Base-by-base conservation (phyloP, 176 grass and related monocot species). In the Guadua angustifolia region DNA sequence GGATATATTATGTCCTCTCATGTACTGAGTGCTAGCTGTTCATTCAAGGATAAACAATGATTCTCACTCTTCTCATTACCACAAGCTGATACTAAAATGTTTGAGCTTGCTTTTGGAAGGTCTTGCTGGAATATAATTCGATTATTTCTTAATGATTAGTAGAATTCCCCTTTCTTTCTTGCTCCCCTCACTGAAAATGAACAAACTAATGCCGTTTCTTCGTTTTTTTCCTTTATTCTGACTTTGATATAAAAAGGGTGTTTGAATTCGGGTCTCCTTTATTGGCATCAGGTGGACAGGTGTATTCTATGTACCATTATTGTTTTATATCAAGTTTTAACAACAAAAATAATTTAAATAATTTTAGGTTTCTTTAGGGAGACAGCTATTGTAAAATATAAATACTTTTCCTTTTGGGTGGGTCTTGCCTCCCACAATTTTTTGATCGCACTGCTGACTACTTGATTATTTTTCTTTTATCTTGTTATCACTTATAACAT, bases 81-180 rank as follows among this genome's bases (percentile, higher is more conserved):
- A 46, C 78, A 9, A 4, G 74, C 86, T 73, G 84, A 95, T 88
- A 77, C 87, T 63, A 49, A 72, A 73, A 66, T 89, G 7, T 79
- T 83, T 68, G 91, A 94, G 50, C 96, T 95, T 87, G 87, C 96
- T 88, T 99, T 99, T 92, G 94, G 82, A 94, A 99, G 96, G 96
- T 99, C 80, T 50, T 38, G 55, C 15, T 61, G 24, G 26, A 39
- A 61, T 84, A 60, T 44, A 18, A 50, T 85, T 69, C 69, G 14
- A 49, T 36, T 68, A 25, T 32, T 44, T 56, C n/a, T n/a, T n/a
- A n/a, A n/a, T n/a, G n/a, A n/a, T n/a, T n/a, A n/a, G n/a, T n/a
- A n/a, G n/a, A n/a, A n/a, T n/a, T n/a, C n/a, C n/a, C 53, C 10
- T 5, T 66, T 63, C 29, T 6, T 49, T 78, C 67, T 77, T 59